Conservation (phyloP, 352 stramenopile species). For the Lagenidium giganteum region DNA sequence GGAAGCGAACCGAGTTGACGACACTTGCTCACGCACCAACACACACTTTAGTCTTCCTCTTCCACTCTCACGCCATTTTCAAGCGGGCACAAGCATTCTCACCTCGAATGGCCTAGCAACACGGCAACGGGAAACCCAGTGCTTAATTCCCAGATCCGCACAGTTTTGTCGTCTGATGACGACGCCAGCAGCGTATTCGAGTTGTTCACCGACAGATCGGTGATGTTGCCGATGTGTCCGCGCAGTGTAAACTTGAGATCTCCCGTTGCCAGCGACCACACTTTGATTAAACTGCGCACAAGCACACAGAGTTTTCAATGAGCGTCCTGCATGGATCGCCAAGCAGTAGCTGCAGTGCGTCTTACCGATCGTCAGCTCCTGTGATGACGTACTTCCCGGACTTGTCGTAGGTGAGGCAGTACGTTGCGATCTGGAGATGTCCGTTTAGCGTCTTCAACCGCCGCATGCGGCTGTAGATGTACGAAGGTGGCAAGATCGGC, state of each 20-base stretch:
- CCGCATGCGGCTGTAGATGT: slow-evolving; percentile 64
- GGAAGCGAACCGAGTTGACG: slow-evolving; percentile 81
- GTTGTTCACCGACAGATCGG: slow-evolving; percentile 69
- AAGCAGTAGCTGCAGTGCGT: slow-evolving; percentile 3
- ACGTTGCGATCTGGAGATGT: slow-evolving; percentile 90
- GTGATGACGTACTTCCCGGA: slow-evolving; percentile 93
- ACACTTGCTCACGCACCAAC: slow-evolving; percentile 19
- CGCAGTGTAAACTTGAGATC: slow-evolving; percentile 67
- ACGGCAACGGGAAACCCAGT: slow-evolving; percentile 71
- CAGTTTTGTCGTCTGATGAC: slow-evolving; percentile 79
- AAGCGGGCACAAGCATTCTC: slow-evolving; percentile 19
- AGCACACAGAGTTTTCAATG: slow-evolving; percentile 3
- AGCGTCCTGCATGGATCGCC: slow-evolving; percentile 2
- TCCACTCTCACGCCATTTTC: background rate
- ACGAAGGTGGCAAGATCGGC: slow-evolving; percentile 38
- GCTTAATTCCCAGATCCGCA: slow-evolving; percentile 72
- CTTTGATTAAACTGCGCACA: slow-evolving; percentile 83
- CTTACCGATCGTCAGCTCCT: slow-evolving; percentile 89
- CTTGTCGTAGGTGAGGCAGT: slow-evolving; percentile 93
- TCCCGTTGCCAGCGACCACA: slow-evolving; percentile 88
- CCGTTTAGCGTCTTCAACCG: slow-evolving; percentile 81
- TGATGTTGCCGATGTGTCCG: slow-evolving; percentile 79
- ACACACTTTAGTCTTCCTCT: background rate
- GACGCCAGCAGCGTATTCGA: slow-evolving; percentile 64
- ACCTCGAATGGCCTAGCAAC: slow-evolving; percentile 71